Percentiles rank a stretch among this genome's conserved stretches.
Evolutionary conservation across 2,329 filamentous ascomycete genomes (phyloP).

Genomic region (Ophiostoma sp.): DNA sequence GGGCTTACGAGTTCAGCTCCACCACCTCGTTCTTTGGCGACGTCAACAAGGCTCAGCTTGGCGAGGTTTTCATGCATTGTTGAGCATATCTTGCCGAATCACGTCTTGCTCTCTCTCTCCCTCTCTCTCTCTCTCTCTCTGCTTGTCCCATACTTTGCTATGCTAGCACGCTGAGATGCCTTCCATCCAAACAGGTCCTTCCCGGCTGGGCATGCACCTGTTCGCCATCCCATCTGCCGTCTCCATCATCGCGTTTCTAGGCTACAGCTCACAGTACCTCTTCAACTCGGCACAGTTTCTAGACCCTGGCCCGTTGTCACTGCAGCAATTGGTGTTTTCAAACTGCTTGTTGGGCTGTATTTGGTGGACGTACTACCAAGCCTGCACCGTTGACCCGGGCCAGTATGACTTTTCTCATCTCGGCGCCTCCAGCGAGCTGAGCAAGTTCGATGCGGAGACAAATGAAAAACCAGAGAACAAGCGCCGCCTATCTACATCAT

Average conservation of each 20-base stretch:
- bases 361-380: slow-evolving; percentile 63
- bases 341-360: slow-evolving; percentile 61
- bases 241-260: slow-evolving; percentile 61
- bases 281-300: slow-evolving; percentile 57
- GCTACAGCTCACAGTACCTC: slow-evolving; percentile 66
- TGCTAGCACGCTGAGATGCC: slow-evolving; percentile 23
- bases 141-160: neutral
- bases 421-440: neutral
- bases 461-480: neutral
- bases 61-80: neutral
- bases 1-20: neutral
- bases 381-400: slow-evolving; percentile 55
- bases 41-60: neutral
- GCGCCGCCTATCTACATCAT: slow-evolving; percentile 16
- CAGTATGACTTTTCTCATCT: slow-evolving; percentile 41
- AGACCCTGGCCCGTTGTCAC: slow-evolving; percentile 55
- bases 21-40: neutral
- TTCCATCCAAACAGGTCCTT: slow-evolving; percentile 34
- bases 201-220: slow-evolving; percentile 43
- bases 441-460: neutral
- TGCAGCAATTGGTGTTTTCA: slow-evolving; percentile 55
- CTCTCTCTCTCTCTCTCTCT: neutral
- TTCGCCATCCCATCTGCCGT: slow-evolving; percentile 67
- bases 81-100: neutral
- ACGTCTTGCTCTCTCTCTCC: neutral